Base-by-base conservation (phyloP, 1,139 yeast genomes). In the Hyphopichia burtonii region DNA sequence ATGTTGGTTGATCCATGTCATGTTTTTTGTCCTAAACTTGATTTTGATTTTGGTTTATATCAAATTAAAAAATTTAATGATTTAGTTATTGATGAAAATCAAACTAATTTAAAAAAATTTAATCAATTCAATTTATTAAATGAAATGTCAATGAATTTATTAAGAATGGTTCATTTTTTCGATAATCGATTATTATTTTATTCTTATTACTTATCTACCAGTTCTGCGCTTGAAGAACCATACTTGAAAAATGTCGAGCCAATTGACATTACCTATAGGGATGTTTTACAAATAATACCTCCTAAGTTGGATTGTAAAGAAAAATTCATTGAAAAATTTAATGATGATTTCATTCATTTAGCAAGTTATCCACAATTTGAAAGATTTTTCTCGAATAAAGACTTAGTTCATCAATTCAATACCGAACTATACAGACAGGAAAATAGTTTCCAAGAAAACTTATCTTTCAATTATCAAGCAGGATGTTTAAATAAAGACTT, bases 1-100 rank as follows among this genome's bases (percentile, higher is more conserved):
- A 50, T 67, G 49, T 47, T 66, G 33, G 59, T 67, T n/a, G 77
- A 71, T 42, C 58, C 71, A 15, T 54, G 64, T 34, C 54, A 67
- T 44, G 58, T 69, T 1, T 45, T 66, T 17, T 58, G 56, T 37
- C 66, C 75, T 4, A 54, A 58, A 34, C 55, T 56, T 10, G 74
- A 70, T 25, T 62, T 68, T 47, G 52, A 60, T 34, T 53, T 53
- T 32, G 42, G 49, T 6, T 45, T 60, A 11, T 67, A 58, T 42
- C 46, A 51, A 35, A 50, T 65, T 32, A 50, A 51, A 3, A 10
- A 25, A 11, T 33, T 33, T 27, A 27, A 18, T 9, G 25, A 27
- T 32, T n/a, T 22, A 7, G 17, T 9, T 19, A 11, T 3, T 27
- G 19, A 32, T 16, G 23, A 20, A 20, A 8, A 8, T 20, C 23